These are phyloP conservation scores for Penicillium sp. DNA, from an alignment of 2,329 filamentous ascomycete genomes.

Conservation along the genomic window DNA sequence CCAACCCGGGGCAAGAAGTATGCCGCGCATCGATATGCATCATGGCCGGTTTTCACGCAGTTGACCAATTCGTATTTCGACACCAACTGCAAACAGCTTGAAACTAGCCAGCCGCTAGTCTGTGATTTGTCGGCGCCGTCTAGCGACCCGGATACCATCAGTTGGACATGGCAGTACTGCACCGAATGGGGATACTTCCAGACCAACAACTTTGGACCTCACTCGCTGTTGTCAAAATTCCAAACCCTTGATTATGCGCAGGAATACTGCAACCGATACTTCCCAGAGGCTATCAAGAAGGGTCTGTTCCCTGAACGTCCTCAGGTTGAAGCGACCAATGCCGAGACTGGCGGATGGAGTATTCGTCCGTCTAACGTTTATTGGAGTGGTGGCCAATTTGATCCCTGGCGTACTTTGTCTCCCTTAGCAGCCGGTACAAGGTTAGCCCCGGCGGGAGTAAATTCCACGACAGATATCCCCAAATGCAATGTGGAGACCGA, in stretches of 20 bases:
- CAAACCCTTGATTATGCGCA: constrained; percentile 47
- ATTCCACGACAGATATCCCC: constrained; percentile 43
- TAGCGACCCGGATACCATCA: constrained; percentile 39
- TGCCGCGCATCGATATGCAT: constrained; percentile 43
- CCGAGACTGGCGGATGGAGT: constrained; percentile 50
- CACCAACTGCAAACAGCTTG: constrained; percentile 42
- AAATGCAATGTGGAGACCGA: constrained; percentile 41
- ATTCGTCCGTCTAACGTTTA: constrained; percentile 53
- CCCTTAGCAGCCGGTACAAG: constrained; percentile 41
- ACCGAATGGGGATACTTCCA: constrained; percentile 54
- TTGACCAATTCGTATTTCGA: constrained; percentile 41
- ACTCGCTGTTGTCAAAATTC: constrained; percentile 49
- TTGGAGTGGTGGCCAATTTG: constrained; percentile 52
- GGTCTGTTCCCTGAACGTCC: constrained; percentile 46
- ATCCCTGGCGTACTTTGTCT: constrained; percentile 52
- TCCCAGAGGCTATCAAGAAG: constrained; percentile 42
- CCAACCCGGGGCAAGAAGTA: constrained; percentile 41
- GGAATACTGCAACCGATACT: constrained; percentile 50
- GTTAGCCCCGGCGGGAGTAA: constrained; percentile 41
- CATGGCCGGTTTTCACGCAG: constrained; percentile 38
- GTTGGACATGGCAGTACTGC: constrained; percentile 55
- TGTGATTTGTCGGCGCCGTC: constrained; percentile 41
- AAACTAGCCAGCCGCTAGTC: constrained; percentile 21
- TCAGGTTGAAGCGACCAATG: constrained; percentile 40
- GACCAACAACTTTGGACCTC: constrained; percentile 48